These are phyloP conservation scores for Mesembryanthemum crystallinum DNA, from an alignment of 148 eudicot genomes.

Conservation along the genomic window DNA sequence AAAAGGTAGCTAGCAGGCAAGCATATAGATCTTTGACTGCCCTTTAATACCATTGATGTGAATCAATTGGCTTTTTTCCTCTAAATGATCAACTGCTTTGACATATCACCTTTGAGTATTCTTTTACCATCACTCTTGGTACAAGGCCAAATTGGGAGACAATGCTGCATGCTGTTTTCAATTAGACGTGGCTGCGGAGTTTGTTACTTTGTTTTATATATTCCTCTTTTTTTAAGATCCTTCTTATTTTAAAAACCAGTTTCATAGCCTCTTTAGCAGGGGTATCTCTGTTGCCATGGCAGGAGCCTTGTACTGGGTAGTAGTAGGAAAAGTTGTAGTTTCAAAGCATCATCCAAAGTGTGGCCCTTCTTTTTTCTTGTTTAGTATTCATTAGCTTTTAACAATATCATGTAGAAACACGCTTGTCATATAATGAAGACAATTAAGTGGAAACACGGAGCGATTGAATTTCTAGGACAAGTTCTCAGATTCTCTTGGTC, in stretches of 20 bases:
- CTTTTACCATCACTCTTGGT: background rate
- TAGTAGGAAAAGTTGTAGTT: background rate
- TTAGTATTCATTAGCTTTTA: background rate
- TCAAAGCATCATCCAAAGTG: background rate
- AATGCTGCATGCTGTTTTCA: slow-evolving; percentile 1
- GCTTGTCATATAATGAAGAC: background rate
- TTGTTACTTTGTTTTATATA: background rate
- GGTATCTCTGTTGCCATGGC: background rate
- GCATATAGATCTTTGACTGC: background rate
- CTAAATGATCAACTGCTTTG: slow-evolving; percentile 3
- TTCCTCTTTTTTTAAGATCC: background rate
- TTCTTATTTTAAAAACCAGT: background rate
- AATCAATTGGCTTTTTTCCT: background rate
- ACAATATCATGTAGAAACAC: background rate
- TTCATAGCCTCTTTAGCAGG: background rate
- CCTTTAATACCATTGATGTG: background rate
- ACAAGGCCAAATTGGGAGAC: background rate
- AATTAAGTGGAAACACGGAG: background rate
- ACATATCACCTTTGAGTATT: background rate
- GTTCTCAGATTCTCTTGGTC: background rate
- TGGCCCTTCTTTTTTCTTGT: background rate
- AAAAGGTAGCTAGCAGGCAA: slow-evolving; percentile 51
- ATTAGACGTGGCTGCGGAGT: background rate
- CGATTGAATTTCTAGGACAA: background rate
- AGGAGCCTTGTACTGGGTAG: background rate